These are phyloP conservation scores for Elsinoe batatas DNA, from an alignment of 2,329 filamentous ascomycete species.

Conservation along the genomic window DNA sequence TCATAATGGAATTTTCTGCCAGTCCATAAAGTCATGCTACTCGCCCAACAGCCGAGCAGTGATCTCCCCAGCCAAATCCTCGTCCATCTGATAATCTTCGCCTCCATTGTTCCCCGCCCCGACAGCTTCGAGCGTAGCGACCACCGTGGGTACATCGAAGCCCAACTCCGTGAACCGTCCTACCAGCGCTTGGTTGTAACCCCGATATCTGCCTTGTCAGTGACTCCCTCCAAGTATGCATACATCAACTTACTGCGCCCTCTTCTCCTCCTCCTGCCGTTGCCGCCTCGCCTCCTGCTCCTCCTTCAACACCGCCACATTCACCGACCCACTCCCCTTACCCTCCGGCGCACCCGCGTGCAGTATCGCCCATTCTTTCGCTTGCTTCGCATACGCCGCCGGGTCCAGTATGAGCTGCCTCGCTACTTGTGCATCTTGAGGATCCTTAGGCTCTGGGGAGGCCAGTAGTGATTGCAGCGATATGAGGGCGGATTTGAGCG, in stretches of 20 bases:
- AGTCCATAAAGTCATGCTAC: not conserved
- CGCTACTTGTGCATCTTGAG: constrained; percentile 92
- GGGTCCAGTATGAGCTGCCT: constrained; percentile 76
- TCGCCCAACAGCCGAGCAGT: constrained; percentile 78
- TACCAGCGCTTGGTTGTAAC: constrained; percentile 76
- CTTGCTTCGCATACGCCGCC: constrained; percentile 67
- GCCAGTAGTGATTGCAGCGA: constrained; percentile 89
- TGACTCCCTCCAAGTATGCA: constrained; percentile 23
- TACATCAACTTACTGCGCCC: constrained; percentile 40
- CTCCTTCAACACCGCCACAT: constrained; percentile 19
- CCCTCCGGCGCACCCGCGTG: constrained; percentile 67
- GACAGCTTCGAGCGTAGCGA: constrained; percentile 70
- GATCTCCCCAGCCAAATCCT: constrained; percentile 82
- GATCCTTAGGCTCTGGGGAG: constrained; percentile 89
- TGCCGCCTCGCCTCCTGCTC: constrained; percentile 39
- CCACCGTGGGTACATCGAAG: constrained; percentile 78
- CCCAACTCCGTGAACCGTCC: constrained; percentile 84
- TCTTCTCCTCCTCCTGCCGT: constrained; percentile 46
- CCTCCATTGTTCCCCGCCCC: constrained; percentile 72
- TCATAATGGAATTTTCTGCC: no score
- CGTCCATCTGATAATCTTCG: constrained; percentile 75
- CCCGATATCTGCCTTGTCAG: constrained; percentile 55
- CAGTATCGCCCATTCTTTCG: constrained; percentile 81
- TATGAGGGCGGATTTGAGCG: constrained; percentile 88
- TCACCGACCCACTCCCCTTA: constrained; percentile 34